Evolutionary conservation across 148 eudicot genomes (phyloP).

Genomic region (Nepenthes gracilis): DNA sequence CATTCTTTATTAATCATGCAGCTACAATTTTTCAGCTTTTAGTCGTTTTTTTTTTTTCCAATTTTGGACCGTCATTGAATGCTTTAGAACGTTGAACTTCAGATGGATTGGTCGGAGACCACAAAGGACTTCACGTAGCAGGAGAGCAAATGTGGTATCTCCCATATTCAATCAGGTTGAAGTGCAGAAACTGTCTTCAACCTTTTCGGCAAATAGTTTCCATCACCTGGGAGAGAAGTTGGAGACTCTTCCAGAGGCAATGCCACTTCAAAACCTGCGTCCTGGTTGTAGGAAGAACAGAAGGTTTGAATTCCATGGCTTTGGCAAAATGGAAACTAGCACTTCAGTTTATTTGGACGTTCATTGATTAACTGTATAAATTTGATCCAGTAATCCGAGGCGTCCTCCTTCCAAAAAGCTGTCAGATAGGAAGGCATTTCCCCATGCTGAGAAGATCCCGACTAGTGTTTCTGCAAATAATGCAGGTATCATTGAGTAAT

Average conservation of each 20-base stretch:
- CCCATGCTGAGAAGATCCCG: conserved; percentile 20
- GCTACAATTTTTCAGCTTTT: conserved; percentile 4
- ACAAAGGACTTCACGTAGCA: conserved; percentile 36
- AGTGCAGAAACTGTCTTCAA: conserved; percentile 19
- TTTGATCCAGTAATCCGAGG: conserved; percentile 31
- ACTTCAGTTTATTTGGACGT: not conserved
- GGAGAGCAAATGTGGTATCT: conserved; percentile 39
- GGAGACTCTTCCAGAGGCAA: conserved; percentile 22
- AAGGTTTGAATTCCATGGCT: conserved; percentile 18
- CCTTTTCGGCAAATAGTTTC: conserved; percentile 17
- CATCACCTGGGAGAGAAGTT: conserved; percentile 16
- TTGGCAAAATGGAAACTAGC: too few relatives aligned
- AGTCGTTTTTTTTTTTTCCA: too few relatives aligned
- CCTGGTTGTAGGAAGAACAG: conserved; percentile 24
- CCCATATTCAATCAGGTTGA: conserved; percentile 30
- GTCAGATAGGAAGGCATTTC: conserved; percentile 23
- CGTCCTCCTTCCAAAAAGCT: conserved; percentile 38
- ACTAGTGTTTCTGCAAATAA: not conserved
- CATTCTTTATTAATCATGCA: not conserved
- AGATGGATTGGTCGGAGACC: conserved; percentile 44
- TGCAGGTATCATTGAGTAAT: not conserved
- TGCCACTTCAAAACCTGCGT: conserved; percentile 25
- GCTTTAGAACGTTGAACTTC: too few relatives aligned
- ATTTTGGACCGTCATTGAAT: too few relatives aligned
- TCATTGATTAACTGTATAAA: not conserved